phyloP scores from a whole-genome alignment of 306 rosid genomes.

The Cucumis cinereus region DNA sequence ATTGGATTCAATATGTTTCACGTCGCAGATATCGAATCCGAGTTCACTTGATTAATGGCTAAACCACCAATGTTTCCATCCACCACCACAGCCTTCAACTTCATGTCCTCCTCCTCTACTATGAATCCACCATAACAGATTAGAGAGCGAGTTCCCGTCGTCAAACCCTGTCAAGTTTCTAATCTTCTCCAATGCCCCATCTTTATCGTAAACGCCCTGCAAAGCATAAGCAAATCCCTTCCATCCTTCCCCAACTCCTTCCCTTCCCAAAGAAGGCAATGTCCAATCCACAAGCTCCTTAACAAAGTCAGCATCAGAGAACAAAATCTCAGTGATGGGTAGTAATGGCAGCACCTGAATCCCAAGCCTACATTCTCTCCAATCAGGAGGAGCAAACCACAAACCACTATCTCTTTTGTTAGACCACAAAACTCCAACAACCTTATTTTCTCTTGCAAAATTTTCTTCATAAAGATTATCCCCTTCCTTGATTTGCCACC shows the following conservation, averaged over 20 bases:
- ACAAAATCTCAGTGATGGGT: conserved; percentile 57
- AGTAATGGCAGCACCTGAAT: conserved; percentile 60
- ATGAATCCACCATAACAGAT: conserved; percentile 81
- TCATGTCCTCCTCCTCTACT: conserved; percentile 33
- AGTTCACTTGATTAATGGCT: conserved; percentile 18
- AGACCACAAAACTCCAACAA: conserved; percentile 65
- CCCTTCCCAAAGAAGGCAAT: conserved; percentile 43
- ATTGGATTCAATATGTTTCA: background rate
- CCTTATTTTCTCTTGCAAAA: conserved; percentile 40
- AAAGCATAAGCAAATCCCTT: conserved; percentile 61
- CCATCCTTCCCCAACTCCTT: conserved; percentile 85
- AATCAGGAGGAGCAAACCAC: conserved; percentile 76
- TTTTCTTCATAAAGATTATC: conserved; percentile 37
- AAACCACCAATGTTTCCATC: conserved; percentile 22
- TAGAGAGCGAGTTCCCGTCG: conserved; percentile 67
- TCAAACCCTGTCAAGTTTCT: conserved; percentile 43
- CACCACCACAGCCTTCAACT: background rate
- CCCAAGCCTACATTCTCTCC: conserved; percentile 76
- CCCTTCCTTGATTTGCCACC: conserved; percentile 73
- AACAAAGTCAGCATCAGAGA: conserved; percentile 41
- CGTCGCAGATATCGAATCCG: background rate
- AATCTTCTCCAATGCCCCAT: conserved; percentile 35
- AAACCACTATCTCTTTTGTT: conserved; percentile 79
- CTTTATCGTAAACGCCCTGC: conserved; percentile 46
- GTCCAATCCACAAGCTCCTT: conserved; percentile 78